Evolutionary conservation across 352 stramenopile genomes (phyloP).

Genomic region (Globisporangium middletonii): DNA sequence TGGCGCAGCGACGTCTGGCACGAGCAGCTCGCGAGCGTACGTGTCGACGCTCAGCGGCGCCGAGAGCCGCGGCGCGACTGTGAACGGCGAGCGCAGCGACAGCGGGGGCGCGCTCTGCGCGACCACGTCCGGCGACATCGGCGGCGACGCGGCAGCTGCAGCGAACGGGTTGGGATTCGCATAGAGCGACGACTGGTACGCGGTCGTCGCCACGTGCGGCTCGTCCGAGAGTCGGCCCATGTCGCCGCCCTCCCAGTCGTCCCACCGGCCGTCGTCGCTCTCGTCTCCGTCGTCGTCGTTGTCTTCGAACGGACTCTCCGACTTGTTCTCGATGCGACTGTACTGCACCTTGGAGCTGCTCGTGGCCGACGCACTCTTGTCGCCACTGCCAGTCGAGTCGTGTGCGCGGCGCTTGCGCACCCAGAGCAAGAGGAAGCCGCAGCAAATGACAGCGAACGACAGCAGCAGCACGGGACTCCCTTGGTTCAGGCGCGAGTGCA

Average conservation of each 20-base stretch:
- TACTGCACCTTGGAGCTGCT: conserved; percentile 44
- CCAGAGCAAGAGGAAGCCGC: conserved; percentile 51
- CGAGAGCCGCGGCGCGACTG: conserved; percentile 16
- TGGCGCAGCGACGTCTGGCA: not conserved
- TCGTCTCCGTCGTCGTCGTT: conserved; percentile 33
- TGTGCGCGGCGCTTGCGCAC: conserved; percentile 35
- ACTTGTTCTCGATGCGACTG: conserved; percentile 53
- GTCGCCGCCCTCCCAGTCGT: conserved; percentile 57
- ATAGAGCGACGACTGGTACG: conserved; percentile 25
- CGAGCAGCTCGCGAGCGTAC: too few species aligned
- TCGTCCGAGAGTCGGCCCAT: conserved; percentile 9
- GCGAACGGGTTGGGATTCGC: conserved; percentile 43
- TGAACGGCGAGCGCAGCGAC: conserved; percentile 19
- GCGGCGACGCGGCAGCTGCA: conserved; percentile 9
- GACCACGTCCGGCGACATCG: conserved; percentile 6
- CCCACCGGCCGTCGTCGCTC: conserved; percentile 51
- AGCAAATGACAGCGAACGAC: conserved; percentile 39
- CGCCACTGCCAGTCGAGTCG: not conserved
- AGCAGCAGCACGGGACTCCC: conserved; percentile 40
- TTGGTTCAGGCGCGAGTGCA: conserved; percentile 26
- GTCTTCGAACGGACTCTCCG: conserved; percentile 44
- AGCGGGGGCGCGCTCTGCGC: conserved; percentile 6
- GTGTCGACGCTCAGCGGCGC: conserved; percentile 2
- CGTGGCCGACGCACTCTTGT: conserved; percentile 7
- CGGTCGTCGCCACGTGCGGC: conserved; percentile 13